phyloP scores from a whole-genome alignment of 2,329 filamentous ascomycete species.

The Macrophomina pseudophaseolina region DNA sequence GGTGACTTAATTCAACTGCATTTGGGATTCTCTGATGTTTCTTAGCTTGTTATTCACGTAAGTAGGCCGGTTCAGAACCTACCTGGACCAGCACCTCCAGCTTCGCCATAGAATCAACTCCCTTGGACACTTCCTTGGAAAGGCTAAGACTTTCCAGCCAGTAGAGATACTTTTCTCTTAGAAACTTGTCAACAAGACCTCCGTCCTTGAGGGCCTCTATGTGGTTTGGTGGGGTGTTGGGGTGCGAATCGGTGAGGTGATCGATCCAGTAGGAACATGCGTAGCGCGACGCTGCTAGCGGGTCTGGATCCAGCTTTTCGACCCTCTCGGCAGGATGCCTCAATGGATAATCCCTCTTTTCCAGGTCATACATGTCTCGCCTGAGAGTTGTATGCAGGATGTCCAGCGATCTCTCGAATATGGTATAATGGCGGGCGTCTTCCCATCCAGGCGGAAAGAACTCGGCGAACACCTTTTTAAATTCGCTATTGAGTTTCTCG shows the following conservation, averaged over 20 bases:
- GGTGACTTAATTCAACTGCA: background rate
- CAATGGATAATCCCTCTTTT: background rate
- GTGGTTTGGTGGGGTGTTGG: conserved; percentile 4
- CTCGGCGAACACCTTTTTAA: too few species aligned
- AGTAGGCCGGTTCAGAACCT: too few species aligned
- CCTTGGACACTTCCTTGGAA: conserved; percentile 29
- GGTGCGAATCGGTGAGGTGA: conserved; percentile 37
- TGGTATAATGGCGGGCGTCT: conserved; percentile 30
- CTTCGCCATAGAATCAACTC: conserved; percentile 29
- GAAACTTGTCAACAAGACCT: conserved; percentile 25
- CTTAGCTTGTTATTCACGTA: too few species aligned
- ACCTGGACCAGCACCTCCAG: conserved; percentile 19
- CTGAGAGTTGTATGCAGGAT: conserved; percentile 31
- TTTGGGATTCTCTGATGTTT: too few species aligned
- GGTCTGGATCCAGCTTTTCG: conserved; percentile 33
- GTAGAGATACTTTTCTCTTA: conserved; percentile 28
- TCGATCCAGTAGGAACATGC: conserved; percentile 43
- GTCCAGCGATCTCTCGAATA: conserved; percentile 42
- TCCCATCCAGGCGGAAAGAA: conserved; percentile 38
- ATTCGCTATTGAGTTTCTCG: too few species aligned
- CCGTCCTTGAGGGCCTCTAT: conserved; percentile 15
- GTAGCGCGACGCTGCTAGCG: conserved; percentile 34
- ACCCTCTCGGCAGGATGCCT: conserved; percentile 32
- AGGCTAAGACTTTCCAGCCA: conserved; percentile 32
- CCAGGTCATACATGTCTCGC: conserved; percentile 36